A percentile compares a stretch with the other conserved stretches of the same genome.
These are phyloP conservation scores for Penicillium sp. DNA, from an alignment of 2,329 filamentous ascomycete genomes.

Conservation along the genomic window DNA sequence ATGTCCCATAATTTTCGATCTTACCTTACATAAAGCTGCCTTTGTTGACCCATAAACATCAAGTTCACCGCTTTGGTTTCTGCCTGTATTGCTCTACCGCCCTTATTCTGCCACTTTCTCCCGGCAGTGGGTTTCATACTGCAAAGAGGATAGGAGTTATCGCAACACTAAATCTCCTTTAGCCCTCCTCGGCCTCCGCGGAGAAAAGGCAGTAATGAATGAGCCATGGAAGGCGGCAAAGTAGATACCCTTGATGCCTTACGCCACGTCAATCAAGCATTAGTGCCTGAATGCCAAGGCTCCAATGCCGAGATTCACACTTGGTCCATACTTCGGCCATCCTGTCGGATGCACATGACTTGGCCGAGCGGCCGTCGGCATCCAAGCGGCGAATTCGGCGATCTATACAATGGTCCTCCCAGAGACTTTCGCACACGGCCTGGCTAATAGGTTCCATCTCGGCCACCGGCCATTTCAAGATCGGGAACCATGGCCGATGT, in stretches of 20 bases:
- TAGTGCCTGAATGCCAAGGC: no score
- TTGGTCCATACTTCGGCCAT: not conserved
- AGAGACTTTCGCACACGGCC: not conserved
- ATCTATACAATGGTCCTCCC: not conserved
- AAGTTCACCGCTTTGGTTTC: not conserved
- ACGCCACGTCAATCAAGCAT: no score
- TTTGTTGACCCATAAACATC: not conserved
- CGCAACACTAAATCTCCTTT: no score
- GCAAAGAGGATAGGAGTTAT: no score
- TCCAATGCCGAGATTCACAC: no score
- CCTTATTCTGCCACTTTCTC: not conserved
- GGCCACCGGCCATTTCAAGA: not conserved
- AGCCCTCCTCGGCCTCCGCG: not conserved
- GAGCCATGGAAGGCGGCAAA: not conserved
- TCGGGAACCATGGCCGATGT: not conserved
- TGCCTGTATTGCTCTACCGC: not conserved
- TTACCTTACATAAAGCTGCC: no score
- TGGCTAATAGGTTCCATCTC: not conserved
- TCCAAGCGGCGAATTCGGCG: not conserved
- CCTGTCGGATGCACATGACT: not conserved
- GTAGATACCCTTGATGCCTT: not conserved
- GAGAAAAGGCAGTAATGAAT: not conserved
- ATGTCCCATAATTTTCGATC: no score
- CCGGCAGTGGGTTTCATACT: no score
- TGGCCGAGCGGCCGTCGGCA: not conserved